Conservation (phyloP, 352 stramenopile genomes). For the Globisporangium alternatum region DNA sequence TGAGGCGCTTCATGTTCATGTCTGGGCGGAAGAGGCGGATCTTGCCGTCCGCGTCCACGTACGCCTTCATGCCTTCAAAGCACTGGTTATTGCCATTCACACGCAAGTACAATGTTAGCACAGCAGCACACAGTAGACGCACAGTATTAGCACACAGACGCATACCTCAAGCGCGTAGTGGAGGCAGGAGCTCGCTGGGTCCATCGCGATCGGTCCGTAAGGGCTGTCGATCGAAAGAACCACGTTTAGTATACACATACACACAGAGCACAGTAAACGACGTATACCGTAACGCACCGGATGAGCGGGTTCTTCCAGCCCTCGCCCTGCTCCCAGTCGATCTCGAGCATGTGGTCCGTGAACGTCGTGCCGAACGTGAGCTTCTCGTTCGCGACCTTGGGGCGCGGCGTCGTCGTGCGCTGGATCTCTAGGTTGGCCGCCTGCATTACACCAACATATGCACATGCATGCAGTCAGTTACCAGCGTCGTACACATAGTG, state of each 20-base stretch:
- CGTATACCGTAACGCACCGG: slow-evolving; percentile 21
- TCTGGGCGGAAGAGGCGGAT: slow-evolving; percentile 95
- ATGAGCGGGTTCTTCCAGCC: slow-evolving; percentile 91
- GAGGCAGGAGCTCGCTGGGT: slow-evolving; percentile 89
- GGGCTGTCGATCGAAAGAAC: slow-evolving; percentile 32
- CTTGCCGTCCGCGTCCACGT: slow-evolving; percentile 79
- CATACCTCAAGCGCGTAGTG: slow-evolving; percentile 92
- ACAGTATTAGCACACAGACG: neutral
- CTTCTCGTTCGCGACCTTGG: slow-evolving; percentile 80
- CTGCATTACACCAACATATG: neutral
- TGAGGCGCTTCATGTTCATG: slow-evolving; percentile 96
- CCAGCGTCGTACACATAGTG: too few species aligned
- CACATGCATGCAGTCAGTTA: neutral
- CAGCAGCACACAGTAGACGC: neutral
- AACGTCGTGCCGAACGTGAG: slow-evolving; percentile 95
- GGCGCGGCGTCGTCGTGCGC: slow-evolving; percentile 13
- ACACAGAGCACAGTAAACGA: neutral
- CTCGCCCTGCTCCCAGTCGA: slow-evolving; percentile 85
- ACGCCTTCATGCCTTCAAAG: slow-evolving; percentile 97
- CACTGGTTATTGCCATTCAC: slow-evolving; percentile 42
- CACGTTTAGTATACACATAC: neutral
- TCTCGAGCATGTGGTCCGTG: slow-evolving; percentile 96
- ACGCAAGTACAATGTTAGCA: neutral
- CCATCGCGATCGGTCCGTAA: slow-evolving; percentile 90
- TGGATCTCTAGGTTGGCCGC: slow-evolving; percentile 15